Conservation (phyloP, 495 filamentous ascomycete genomes). For the Tetracladium marchalianum region DNA sequence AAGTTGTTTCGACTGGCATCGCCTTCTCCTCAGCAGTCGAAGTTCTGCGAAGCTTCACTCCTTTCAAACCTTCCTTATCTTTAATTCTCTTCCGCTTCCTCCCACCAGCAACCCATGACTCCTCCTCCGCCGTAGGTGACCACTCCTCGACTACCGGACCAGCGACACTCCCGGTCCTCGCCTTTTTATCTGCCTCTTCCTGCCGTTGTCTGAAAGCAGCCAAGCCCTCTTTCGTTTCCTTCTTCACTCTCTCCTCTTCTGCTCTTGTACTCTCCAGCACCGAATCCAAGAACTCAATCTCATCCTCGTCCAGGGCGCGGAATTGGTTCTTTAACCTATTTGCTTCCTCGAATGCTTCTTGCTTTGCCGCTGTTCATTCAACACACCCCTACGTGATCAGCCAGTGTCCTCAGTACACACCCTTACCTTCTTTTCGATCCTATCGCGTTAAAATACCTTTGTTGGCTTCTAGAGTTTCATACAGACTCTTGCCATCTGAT, state of each 20-base stretch:
- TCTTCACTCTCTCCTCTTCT: slow-evolving; percentile 64
- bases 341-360: slow-evolving; percentile 92
- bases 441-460: slow-evolving; percentile 53
- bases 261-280: slow-evolving; percentile 57
- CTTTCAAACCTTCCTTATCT: slow-evolving; percentile 39
- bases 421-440: background rate
- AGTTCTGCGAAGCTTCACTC: slow-evolving; percentile 49
- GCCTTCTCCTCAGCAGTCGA: slow-evolving; percentile 20
- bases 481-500: slow-evolving; percentile 67
- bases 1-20: background rate
- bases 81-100: slow-evolving; percentile 52
- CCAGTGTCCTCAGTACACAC: slow-evolving; percentile 1
- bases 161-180: slow-evolving; percentile 29
- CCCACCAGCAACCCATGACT: slow-evolving; percentile 43
- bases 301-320: slow-evolving; percentile 84
- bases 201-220: slow-evolving; percentile 59
- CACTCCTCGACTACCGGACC: slow-evolving; percentile 21
- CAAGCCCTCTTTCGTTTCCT: slow-evolving; percentile 65
- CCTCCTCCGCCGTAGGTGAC: slow-evolving; percentile 26
- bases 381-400: slow-evolving; percentile 17
- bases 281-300: slow-evolving; percentile 82
- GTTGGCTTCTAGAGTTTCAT: slow-evolving; percentile 81
- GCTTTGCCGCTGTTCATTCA: slow-evolving; percentile 59
- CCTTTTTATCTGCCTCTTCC: slow-evolving; percentile 47
- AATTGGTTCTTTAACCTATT: slow-evolving; percentile 86